Percentiles rank a stretch among this genome's conserved stretches.
These are phyloP conservation scores for Claviceps citrina DNA, from an alignment of 2,329 filamentous ascomycete species.

Conservation along the genomic window DNA sequence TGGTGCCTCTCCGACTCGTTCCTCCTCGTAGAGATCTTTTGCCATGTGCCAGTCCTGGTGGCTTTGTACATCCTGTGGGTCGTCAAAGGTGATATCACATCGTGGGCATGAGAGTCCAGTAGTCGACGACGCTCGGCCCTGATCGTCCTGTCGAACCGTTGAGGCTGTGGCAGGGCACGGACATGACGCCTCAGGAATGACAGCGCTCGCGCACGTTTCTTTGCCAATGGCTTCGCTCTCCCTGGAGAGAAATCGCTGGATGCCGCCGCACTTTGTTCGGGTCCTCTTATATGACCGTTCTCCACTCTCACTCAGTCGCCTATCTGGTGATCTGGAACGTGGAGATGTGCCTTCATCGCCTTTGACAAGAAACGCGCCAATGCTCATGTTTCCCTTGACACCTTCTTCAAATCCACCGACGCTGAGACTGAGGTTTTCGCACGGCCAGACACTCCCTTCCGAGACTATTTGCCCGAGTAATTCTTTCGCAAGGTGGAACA, in stretches of 20 bases:
- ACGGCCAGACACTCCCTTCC: slow-evolving; percentile 77
- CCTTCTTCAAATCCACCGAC: slow-evolving; percentile 90
- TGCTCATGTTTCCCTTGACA: slow-evolving; percentile 67
- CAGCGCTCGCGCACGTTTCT: neutral
- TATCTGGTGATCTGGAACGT: slow-evolving; percentile 9
- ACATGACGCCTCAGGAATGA: neutral
- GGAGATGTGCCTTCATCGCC: slow-evolving; percentile 44
- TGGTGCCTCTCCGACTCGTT: slow-evolving; percentile 36
- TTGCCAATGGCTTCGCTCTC: neutral
- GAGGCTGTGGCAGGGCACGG: neutral
- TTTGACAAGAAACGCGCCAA: slow-evolving; percentile 71
- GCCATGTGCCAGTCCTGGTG: slow-evolving; percentile 94
- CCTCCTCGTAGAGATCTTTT: slow-evolving; percentile 58
- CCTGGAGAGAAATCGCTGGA: slow-evolving; percentile 43
- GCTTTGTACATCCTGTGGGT: slow-evolving; percentile 46
- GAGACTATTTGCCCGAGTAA: slow-evolving; percentile 63
- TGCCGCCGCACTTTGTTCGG: slow-evolving; percentile 30
- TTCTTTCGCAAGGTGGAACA: slow-evolving; percentile 63
- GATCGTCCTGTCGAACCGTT: neutral
- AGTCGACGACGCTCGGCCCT: neutral
- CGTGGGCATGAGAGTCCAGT: slow-evolving; percentile 37
- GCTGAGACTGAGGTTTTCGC: slow-evolving; percentile 73
- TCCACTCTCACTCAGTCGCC: neutral
- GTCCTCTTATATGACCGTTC: slow-evolving; percentile 17
- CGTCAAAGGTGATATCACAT: slow-evolving; percentile 47